phyloP scores from a whole-genome alignment of 208 protist genomes.

The Trypanosoma brucei region DNA sequence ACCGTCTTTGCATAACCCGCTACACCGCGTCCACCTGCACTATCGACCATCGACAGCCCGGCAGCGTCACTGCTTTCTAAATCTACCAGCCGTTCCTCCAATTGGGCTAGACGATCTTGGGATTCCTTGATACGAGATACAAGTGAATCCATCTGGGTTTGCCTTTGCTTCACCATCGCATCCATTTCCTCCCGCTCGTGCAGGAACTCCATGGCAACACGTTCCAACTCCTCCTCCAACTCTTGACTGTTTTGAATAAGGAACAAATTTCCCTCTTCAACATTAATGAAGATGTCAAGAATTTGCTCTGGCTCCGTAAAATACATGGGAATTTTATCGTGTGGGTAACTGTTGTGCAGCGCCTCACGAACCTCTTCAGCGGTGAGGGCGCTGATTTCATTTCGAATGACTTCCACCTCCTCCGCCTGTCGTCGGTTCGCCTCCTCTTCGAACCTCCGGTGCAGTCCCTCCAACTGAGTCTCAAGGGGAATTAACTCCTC shows the following conservation, averaged over 20 bases:
- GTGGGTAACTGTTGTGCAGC: constrained; percentile 60
- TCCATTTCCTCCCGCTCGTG: constrained; percentile 85
- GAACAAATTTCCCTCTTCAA: constrained; percentile 95
- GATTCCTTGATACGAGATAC: constrained; percentile 69
- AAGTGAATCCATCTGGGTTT: constrained; percentile 82
- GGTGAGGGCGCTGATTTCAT: constrained; percentile 50
- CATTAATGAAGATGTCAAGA: constrained; percentile 92
- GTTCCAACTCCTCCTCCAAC: constrained; percentile 92
- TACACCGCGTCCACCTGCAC: neutral
- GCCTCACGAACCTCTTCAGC: constrained; percentile 47
- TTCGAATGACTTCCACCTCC: constrained; percentile 29
- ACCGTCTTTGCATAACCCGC: constrained; percentile 2
- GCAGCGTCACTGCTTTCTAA: constrained; percentile 38
- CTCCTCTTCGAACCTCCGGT: constrained; percentile 41
- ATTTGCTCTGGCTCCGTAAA: constrained; percentile 90
- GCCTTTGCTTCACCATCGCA: constrained; percentile 73
- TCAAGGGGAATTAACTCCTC: constrained; percentile 46
- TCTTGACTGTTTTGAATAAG: constrained; percentile 95
- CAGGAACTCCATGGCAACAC: constrained; percentile 80
- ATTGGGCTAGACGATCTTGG: constrained; percentile 57
- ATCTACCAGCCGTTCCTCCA: constrained; percentile 58
- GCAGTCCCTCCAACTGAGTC: constrained; percentile 45
- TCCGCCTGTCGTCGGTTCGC: constrained; percentile 42
- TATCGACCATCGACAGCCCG: neutral
- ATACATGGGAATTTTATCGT: constrained; percentile 87